Percentiles rank a stretch among this genome's conserved stretches.
These are phyloP conservation scores for Penicillium corylophilum DNA, from an alignment of 2,329 filamentous ascomycete species.

Conservation along the genomic window DNA sequence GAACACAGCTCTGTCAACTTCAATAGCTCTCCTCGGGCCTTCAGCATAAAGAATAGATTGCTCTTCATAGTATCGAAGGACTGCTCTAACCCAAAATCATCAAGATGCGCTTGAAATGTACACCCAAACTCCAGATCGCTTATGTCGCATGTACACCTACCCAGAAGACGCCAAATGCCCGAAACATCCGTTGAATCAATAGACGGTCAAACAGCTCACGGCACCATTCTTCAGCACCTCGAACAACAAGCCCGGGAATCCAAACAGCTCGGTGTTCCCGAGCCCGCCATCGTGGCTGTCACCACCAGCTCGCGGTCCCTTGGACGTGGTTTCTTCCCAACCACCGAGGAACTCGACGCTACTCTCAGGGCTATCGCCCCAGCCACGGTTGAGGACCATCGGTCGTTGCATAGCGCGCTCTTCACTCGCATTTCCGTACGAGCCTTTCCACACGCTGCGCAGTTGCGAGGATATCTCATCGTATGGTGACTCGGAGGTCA, in stretches of 20 bases:
- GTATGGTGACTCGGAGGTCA: slow-evolving; percentile 77
- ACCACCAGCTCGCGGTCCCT: slow-evolving; percentile 45
- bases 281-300: slow-evolving; percentile 52
- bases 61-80: not conserved
- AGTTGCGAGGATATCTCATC: slow-evolving; percentile 68
- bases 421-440: slow-evolving; percentile 58
- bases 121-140: slow-evolving; percentile 3
- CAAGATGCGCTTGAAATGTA: not conserved
- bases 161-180: not conserved
- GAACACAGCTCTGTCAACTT: not conserved
- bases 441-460: slow-evolving; percentile 67
- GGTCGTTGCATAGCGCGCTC: slow-evolving; percentile 55
- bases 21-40: too few species aligned
- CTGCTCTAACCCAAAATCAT: not conserved
- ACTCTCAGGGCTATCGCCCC: slow-evolving; percentile 87
- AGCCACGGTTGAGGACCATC: slow-evolving; percentile 88
- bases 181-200: slow-evolving; percentile 50
- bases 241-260: slow-evolving; percentile 91
- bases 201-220: slow-evolving; percentile 86
- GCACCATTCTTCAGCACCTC: slow-evolving; percentile 92
- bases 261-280: slow-evolving; percentile 80
- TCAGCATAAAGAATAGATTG: too few species aligned
- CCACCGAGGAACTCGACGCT: slow-evolving; percentile 82
- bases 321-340: slow-evolving; percentile 71
- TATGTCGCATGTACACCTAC: not conserved